Evolutionary conservation across 352 stramenopile genomes (phyloP), one percentile per base, ranked within the genome.

Genomic region (Phytopythium montanum): DNA sequence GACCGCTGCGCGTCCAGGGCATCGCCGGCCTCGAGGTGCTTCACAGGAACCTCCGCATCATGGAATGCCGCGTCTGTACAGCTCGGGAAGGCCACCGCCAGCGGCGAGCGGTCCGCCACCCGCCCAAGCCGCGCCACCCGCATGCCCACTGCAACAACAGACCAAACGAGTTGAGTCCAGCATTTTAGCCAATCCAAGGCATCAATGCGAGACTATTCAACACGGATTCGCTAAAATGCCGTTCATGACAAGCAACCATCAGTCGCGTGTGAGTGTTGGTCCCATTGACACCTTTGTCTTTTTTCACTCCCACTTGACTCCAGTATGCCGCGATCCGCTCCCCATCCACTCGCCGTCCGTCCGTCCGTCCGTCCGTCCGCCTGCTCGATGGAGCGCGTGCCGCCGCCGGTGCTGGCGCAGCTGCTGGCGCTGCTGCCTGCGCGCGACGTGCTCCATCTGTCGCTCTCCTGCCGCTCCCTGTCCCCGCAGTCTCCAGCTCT

Each of bases 391-490:
- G 80, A 94, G 54, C 69, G 70, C 54, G 69, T 94, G 2, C 71
- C 79, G 14, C 69, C 82, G 14, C 60, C 66, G 33, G 68, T 82
- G 25, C 56, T 94, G 33, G 69, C 81, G 52, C 70, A 83, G 16
- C 57, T 94, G 51, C 84, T 92, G 41, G 72, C 75, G 61, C 68
- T 90, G 31, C 71, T 94, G 44, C 73, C 80, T 21, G 74, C 81
- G 0, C 60, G 54, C 16, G 84, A 94, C 60, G 61, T 91, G 12
- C 66, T 77, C 21, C 75, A 74, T 19, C 57, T 92, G 21, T 61
- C 69, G 2, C 56, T 53, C 23, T 87, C 73, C 0, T 91, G 81
- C 46, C 63, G 70, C 14, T 56, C 72, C 9, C 58, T 92, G 26
- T 61, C 70, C 56, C 61, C 73, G 5, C 58, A 53, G 29, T 65